A percentile compares a stretch with the other conserved stretches of the same genome.
Evolutionary conservation across 2,329 filamentous ascomycete species (phyloP).

Genomic region (Fusarium sp.): DNA sequence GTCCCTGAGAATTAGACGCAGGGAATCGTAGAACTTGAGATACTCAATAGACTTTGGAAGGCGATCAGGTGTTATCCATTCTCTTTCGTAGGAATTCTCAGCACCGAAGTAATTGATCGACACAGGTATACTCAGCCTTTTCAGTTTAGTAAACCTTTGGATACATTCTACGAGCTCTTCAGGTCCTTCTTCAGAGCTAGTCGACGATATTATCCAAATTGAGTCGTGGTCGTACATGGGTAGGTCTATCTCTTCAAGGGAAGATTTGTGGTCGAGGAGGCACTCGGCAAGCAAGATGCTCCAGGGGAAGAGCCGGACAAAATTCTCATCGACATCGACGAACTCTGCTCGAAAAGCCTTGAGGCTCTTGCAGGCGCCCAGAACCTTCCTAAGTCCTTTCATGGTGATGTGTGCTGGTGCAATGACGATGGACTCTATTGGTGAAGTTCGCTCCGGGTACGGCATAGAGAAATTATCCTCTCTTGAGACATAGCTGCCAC

Average conservation of each 20-base stretch:
- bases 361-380: background rate
- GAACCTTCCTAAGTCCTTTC: background rate
- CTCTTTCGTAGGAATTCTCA: background rate
- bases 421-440: background rate
- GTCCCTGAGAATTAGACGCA: background rate
- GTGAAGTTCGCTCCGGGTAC: background rate
- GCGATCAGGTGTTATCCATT: background rate
- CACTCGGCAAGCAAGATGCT: background rate
- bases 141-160: background rate
- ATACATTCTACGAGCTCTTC: background rate
- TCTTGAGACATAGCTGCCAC: background rate
- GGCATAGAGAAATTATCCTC: background rate
- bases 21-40: background rate
- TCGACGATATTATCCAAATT: accelerated
- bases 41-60: background rate
- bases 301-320: accelerated
- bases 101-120: background rate
- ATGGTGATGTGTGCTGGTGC: background rate
- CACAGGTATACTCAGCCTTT: background rate
- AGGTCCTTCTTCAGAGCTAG: too few species aligned
- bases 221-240: background rate
- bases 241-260: background rate
- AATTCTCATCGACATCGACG: background rate
- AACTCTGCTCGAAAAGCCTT: background rate
- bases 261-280: background rate